Evolutionary conservation across 371 early-diverging fungal species (phyloP), one percentile per base, ranked within the genome.

Genomic region (Mortierella sp.): DNA sequence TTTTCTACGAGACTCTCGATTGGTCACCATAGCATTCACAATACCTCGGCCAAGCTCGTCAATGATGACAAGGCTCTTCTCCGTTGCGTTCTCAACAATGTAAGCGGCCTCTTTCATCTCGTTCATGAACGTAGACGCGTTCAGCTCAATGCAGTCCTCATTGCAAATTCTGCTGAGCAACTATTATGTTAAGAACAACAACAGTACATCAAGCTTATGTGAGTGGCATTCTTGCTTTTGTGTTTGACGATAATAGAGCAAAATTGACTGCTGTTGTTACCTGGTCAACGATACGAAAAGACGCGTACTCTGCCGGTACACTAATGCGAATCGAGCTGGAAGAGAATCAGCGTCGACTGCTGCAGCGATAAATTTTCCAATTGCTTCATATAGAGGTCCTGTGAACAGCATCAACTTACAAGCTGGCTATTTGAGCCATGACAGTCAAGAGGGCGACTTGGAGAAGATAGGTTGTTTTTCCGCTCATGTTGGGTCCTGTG

Each of bases 401-500:
- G 0, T 34, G 34, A 63, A 48, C 68, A 57, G 5, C 21, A 38
- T 50, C 42, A 57, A 76, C 88, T 82, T 92, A 94, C 94, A 93
- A 97, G 60, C 94, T 94, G 28, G 99, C 99, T 38, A 98, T 96
- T 65, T 99, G 99, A 0, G 98, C 98, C 94, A 99, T 94, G 68
- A 99, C 92, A n/a, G 84, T 90, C 55, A 98, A 79, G 19, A 98
- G 89, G 0, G 97, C 97, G 26, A 98, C 90, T 78, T 97, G 98
- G n/a, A 95, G 93, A 47, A 99, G 81, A 84, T 99, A 99, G 9
- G 99, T 98, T 21, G 97, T 94, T 85, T 99, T 99, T 21, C 99
- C 99, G 73, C 95, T 96, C 99, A 99, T 99, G 86, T 99, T 99
- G 1, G 99, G 97, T 0, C 99, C 99, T 0, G 97, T 98, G 13